A percentile compares a stretch with the other conserved stretches of the same genome.
These are phyloP conservation scores for Spencermartinsiella europaea DNA, from an alignment of 805 yeast genomes.

Conservation along the genomic window DNA sequence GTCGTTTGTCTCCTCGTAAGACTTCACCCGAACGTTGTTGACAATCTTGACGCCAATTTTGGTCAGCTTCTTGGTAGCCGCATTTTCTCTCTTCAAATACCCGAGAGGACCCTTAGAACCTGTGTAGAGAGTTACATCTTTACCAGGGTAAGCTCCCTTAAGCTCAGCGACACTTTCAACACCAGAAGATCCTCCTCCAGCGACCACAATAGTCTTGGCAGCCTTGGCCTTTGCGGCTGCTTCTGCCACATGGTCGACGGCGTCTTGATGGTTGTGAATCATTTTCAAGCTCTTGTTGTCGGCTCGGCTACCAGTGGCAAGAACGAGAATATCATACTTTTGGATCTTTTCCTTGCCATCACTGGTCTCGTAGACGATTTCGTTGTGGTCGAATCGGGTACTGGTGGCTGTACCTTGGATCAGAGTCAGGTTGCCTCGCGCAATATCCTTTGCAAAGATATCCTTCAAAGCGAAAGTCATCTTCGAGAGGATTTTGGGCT, in stretches of 20 bases:
- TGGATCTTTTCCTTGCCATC: background rate
- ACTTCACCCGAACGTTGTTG: slow-evolving; percentile 7
- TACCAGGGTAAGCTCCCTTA: slow-evolving; percentile 31
- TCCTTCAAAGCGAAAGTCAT: slow-evolving; percentile 2
- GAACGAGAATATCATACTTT: slow-evolving; percentile 16
- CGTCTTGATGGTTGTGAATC: slow-evolving; percentile 4
- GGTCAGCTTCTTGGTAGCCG: slow-evolving; percentile 15
- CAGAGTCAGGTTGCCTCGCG: slow-evolving; percentile 6
- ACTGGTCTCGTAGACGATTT: background rate
- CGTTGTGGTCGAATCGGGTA: slow-evolving; percentile 11
- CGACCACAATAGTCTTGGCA: slow-evolving; percentile 38
- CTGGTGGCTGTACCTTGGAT: slow-evolving; percentile 14
- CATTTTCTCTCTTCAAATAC: slow-evolving; percentile 11
- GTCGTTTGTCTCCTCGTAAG: slow-evolving; percentile 4
- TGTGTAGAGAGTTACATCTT: slow-evolving; percentile 31
- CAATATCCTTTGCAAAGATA: slow-evolving; percentile 1
- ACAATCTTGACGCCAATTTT: slow-evolving; percentile 19
- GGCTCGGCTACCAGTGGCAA: slow-evolving; percentile 21
- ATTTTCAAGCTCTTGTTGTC: slow-evolving; percentile 14
- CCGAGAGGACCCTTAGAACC: slow-evolving; percentile 17
- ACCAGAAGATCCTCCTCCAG: slow-evolving; percentile 53
- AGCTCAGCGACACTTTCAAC: slow-evolving; percentile 48
- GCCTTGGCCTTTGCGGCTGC: slow-evolving; percentile 27
- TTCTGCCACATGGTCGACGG: slow-evolving; percentile 6
- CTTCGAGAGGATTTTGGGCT: slow-evolving; percentile 10